Conservation (phyloP, 805 yeast genomes). For the Grigorovia humatica region DNA sequence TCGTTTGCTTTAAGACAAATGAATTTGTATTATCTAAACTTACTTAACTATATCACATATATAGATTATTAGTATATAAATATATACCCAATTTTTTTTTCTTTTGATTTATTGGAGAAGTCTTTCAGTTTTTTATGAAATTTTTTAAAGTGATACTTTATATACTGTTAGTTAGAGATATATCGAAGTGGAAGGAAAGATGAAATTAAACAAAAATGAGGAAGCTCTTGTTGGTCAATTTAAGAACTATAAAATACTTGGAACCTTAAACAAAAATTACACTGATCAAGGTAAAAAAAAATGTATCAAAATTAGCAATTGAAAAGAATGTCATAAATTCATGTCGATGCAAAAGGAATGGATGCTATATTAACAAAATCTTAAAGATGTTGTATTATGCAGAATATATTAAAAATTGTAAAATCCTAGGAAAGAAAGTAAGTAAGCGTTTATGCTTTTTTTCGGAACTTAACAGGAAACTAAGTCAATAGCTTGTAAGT, state of each 20-base stretch:
- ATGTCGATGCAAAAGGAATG: conserved; percentile 6
- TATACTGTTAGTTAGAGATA: too few species aligned
- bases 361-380: conserved; percentile 2
- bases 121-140: too few species aligned
- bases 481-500: conserved; percentile 49
- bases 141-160: too few species aligned
- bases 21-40: background rate
- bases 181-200: too few species aligned
- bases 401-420: conserved; percentile 1
- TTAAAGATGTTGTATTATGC: background rate
- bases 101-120: background rate
- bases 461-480: conserved; percentile 35
- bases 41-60: background rate
- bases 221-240: background rate
- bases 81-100: background rate
- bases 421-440: background rate
- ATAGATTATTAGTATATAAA: too few species aligned
- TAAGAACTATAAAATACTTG: background rate
- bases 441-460: background rate
- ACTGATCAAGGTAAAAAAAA: background rate
- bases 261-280: background rate
- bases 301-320: background rate
- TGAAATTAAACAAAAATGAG: background rate
- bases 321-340: background rate
- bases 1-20: background rate